Conservation (phyloP, 495 filamentous ascomycete genomes). For the Penicillium bialowiezense region DNA sequence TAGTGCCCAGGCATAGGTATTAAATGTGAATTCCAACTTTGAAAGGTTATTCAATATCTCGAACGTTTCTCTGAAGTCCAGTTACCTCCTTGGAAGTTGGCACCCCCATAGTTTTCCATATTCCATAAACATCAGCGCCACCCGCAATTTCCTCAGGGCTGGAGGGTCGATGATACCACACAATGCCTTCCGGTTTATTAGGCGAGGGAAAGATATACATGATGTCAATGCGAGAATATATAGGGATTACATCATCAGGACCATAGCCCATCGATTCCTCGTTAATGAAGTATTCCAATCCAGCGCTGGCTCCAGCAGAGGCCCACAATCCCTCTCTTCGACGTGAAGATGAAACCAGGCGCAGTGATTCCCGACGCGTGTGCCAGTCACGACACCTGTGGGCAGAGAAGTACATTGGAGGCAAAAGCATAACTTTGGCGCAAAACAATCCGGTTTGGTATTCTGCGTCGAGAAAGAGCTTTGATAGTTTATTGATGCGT, state of each 20-base stretch:
- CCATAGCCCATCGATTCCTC: not conserved
- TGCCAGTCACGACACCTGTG: not conserved
- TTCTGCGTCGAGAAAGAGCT: not conserved
- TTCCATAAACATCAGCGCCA: not conserved
- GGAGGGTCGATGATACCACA: not conserved
- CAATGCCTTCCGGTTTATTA: not conserved
- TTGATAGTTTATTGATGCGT: not conserved
- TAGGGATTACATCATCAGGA: not conserved
- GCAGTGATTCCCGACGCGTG: not conserved
- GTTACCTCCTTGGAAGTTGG: no score
- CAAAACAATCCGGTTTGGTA: not conserved
- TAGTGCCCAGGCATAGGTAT: no score
- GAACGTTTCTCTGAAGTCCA: no score
- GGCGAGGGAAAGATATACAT: not conserved
- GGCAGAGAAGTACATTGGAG: not conserved
- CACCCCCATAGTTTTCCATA: not conserved
- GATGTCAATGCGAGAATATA: not conserved
- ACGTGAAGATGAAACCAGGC: not conserved
- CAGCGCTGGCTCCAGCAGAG: not conserved
- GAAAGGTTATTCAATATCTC: no score
- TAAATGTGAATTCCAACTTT: no score
- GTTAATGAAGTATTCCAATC: not conserved
- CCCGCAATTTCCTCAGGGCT: not conserved
- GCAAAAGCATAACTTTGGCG: not conserved
- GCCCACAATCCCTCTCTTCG: not conserved